Evolutionary conservation across 2,329 filamentous ascomycete genomes (phyloP), one percentile per base, ranked within the genome.

Genomic region (Dryadomyces quercivorus): DNA sequence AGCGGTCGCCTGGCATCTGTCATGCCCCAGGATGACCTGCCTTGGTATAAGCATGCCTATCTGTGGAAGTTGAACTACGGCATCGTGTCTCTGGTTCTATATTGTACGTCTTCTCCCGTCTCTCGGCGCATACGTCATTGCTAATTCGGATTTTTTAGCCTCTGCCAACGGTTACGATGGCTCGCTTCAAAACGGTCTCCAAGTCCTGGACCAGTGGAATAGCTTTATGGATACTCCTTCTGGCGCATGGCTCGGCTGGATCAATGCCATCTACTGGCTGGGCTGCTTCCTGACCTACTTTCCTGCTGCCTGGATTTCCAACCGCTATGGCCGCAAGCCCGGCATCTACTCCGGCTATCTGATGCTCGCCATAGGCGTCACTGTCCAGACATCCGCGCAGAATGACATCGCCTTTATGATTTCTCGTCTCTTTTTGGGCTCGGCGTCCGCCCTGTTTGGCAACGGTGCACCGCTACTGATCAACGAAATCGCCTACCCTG

Each of bases 121-220:
- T 8, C 26, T 31, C 4, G 4, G 8, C 8, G 26, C 26, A 31
- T n/a, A n/a, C 26, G 4, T 31, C 26, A 31, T 31, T 4, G 8
- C 26, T 31, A 31, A 31, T 8, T 31, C 26, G 8, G 8, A 31
- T 8, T 5, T 31, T 31, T 31, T 8, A 31, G 26, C 26, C 26
- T 31, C 26, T 31, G 38, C 55, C 38, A 55, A 54, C 20, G 58
- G 58, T 36, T 59, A 57, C 50, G 56, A 59, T 34, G 51, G 53
- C 18, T 47, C 68, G 1, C 61, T 73, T 54, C 69, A 70, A 65
- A 72, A 73, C 56, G 71, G 69, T 12, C 61, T 73, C 1, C 69
- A 71, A 58, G 63, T 68, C 4, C 60, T 69, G 2, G 34, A 59
- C 1, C 60, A 66, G 53, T 72, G 70, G 71, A 63, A 65, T 50